A percentile compares a stretch with the other conserved stretches of the same genome.
These are phyloP conservation scores for Schizosaccharomyces japonicus DNA, from an alignment of 805 yeast genomes.

Conservation along the genomic window DNA sequence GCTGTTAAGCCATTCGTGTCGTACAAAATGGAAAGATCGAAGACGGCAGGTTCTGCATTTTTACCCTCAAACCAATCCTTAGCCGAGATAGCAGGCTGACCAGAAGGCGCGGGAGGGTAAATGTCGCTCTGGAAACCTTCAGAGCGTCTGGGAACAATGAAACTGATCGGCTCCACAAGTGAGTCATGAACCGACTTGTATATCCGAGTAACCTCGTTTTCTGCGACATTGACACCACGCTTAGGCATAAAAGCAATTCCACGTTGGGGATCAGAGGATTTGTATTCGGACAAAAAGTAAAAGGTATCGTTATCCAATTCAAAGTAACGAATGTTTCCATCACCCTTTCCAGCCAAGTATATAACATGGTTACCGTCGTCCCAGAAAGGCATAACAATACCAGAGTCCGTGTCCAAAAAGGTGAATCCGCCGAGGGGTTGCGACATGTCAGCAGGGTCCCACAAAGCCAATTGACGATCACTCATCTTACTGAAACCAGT, in stretches of 20 bases:
- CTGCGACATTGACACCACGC: constrained; percentile 48
- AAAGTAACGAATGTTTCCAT: constrained; percentile 84
- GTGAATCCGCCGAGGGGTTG: constrained; percentile 70
- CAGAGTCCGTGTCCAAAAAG: constrained; percentile 72
- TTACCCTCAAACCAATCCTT: constrained; percentile 64
- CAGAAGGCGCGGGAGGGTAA: constrained; percentile 74
- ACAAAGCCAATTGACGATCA: constrained; percentile 84
- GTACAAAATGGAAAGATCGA: constrained; percentile 36
- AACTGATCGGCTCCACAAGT: constrained; percentile 71
- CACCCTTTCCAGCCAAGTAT: constrained; percentile 84
- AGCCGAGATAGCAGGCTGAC: constrained; percentile 52
- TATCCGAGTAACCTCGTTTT: constrained; percentile 60
- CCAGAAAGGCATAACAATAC: constrained; percentile 74
- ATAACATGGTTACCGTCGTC: constrained; percentile 62
- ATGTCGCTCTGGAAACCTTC: constrained; percentile 84
- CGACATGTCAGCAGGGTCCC: constrained; percentile 58
- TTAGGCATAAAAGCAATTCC: constrained; percentile 85
- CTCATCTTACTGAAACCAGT: constrained; percentile 85
- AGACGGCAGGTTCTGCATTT: constrained; percentile 50
- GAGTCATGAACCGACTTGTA: constrained; percentile 76
- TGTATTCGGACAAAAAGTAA: constrained; percentile 65
- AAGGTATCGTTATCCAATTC: constrained; percentile 63
- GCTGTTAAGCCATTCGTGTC: neutral
- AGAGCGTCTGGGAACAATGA: constrained; percentile 78
- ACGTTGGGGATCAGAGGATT: constrained; percentile 80